A percentile compares a stretch with the other conserved stretches of the same genome.
Conservation (phyloP, 257 asterid species). For the Jaltomata sinuosa region DNA sequence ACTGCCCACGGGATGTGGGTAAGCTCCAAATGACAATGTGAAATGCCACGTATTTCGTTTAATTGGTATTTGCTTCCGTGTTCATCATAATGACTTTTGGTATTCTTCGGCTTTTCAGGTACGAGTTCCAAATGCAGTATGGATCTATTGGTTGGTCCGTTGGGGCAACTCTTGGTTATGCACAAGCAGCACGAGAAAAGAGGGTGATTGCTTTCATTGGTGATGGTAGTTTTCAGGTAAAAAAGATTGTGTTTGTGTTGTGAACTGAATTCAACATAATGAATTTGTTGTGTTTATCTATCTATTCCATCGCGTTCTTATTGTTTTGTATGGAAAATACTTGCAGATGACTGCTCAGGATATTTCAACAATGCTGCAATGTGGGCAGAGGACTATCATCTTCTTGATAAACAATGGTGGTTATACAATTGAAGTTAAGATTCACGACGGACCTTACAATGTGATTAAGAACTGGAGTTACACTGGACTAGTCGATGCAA, state of each 20-base stretch:
- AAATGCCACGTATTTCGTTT: background rate
- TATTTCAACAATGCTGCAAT: conserved; percentile 10
- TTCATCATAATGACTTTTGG: background rate
- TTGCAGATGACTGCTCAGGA: conserved; percentile 18
- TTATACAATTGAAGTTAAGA: conserved; percentile 19
- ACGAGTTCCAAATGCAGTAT: conserved; percentile 23
- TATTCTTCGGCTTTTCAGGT: background rate
- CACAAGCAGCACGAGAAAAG: conserved; percentile 12
- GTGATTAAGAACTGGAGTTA: conserved; percentile 18
- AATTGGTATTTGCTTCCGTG: background rate
- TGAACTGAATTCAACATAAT: background rate
- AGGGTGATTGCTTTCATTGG: conserved; percentile 17
- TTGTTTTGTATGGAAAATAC: background rate
- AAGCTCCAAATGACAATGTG: background rate
- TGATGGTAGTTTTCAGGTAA: conserved; percentile 23
- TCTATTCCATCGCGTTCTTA: background rate
- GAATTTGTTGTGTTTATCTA: background rate
- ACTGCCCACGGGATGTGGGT: conserved; percentile 10
- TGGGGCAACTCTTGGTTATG: conserved; percentile 18
- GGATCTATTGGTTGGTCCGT: conserved; percentile 24
- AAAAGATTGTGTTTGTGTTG: background rate
- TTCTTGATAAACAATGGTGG: conserved; percentile 21
- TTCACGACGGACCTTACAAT: conserved; percentile 21
- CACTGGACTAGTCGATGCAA: conserved; percentile 20
- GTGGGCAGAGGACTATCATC: conserved; percentile 8